Evolutionary conservation across 2,329 filamentous ascomycete genomes (phyloP), one percentile per base, ranked within the genome.

Genomic region (Venturia asperata): DNA sequence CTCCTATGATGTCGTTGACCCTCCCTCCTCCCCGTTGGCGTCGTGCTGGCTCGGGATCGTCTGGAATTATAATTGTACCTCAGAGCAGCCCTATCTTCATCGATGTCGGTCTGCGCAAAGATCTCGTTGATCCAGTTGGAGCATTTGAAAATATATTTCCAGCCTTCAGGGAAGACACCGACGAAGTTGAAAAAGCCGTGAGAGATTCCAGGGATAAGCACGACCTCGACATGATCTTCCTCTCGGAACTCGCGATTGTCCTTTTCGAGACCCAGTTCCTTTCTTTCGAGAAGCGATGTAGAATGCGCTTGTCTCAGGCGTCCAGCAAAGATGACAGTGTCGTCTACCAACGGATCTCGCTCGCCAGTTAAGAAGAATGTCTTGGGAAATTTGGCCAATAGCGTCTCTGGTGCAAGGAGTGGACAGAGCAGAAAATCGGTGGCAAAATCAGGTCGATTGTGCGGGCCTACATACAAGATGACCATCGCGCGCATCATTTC

Each of bases 401-500:
- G 80, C 0, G 85, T 81, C 69, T 97, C 93, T 0, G 94, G 94
- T 0, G 94, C 92, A 0, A 97, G 83, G 0, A 97, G 87, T 0
- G 94, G 94, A 0, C 90, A 96, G 2, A 99, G 84, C 0, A 96
- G 83, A 74, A 92, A 97, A 75, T 99, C 93, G 7, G 90, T 91
- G 37, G 86, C 86, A 75, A 99, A 97, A 73, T 97, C 92, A 0
- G 94, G 94, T 0, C 92, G 88, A 74, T 94, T 91, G 73, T 97
- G 90, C 0, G 92, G 92, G 0, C 94, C 94, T 65, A 99, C 90
- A 74, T 99, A 99, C 4, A 99, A 82, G 69, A 99, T 96, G 69
- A 99, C 96, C 92, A 99, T 97, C 68, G 92, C 91, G 41, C 94
- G 89, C 89, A 97, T 97, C 91, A 97, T 96, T 76, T 99, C 94